phyloP scores from a whole-genome alignment of 2,329 filamentous ascomycete species.

The Clarireedia monteithiana region DNA sequence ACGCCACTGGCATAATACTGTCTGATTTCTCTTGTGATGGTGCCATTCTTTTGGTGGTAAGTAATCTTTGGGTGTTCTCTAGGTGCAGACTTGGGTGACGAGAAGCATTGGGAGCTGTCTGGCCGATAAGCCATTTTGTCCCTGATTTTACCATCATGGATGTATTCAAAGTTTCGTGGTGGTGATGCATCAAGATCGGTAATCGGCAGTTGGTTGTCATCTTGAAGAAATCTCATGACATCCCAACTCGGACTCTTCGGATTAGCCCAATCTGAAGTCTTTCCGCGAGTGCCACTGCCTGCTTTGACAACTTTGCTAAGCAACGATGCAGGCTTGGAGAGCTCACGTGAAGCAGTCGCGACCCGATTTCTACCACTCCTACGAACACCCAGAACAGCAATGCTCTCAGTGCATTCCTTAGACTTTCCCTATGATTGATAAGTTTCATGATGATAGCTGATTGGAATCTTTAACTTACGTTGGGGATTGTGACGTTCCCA shows the following conservation, averaged over 20 bases:
- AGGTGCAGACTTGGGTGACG: neutral
- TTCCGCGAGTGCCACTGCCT: neutral
- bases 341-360: neutral
- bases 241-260: conserved; percentile 19
- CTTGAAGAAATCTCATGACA: conserved; percentile 13
- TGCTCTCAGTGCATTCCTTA: neutral
- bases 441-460: neutral
- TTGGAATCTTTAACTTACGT: too few relatives aligned
- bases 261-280: conserved; percentile 13
- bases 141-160: neutral
- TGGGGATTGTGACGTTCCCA: too few relatives aligned
- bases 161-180: neutral
- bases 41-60: conserved; percentile 18
- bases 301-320: neutral
- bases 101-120: neutral
- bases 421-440: neutral
- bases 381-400: neutral
- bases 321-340: neutral
- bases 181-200: conserved; percentile 3
- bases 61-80: conserved; percentile 20
- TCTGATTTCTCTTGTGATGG: conserved; percentile 7
- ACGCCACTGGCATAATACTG: conserved; percentile 17
- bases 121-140: neutral
- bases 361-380: neutral
- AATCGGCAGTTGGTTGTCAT: neutral